phyloP scores from a whole-genome alignment of 2,329 filamentous ascomycete genomes.

The Monosporascus ibericus region DNA sequence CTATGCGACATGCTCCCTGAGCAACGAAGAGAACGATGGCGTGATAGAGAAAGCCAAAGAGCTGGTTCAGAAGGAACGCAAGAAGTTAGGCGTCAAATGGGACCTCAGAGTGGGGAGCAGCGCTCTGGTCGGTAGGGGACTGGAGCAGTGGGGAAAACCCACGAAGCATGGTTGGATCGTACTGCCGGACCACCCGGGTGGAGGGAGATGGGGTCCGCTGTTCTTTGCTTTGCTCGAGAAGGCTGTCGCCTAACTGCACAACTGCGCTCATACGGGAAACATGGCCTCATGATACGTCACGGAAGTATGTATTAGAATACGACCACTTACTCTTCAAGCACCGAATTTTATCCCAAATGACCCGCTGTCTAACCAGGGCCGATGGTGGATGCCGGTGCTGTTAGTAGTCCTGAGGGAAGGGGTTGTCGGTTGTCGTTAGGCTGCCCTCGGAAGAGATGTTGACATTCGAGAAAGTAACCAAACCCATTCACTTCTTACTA shows the following conservation, averaged over 20 bases:
- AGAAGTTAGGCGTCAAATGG: constrained; percentile 26
- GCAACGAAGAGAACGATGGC: constrained; percentile 32
- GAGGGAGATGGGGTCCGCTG: constrained; percentile 32
- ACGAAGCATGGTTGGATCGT: constrained; percentile 33
- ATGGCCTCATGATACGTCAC: no score
- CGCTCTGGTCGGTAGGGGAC: constrained; percentile 12
- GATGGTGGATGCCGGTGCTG: no score
- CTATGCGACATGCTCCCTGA: constrained; percentile 35
- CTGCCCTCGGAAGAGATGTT: no score
- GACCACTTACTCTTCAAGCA: no score
- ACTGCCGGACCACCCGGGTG: constrained; percentile 29
- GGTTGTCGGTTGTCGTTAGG: no score
- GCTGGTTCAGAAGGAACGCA: constrained; percentile 28
- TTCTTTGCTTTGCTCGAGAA: constrained; percentile 33
- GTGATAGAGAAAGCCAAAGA: constrained; percentile 29
- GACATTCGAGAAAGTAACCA: no score
- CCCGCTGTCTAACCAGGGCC: no score
- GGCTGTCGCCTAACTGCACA: constrained; percentile 11
- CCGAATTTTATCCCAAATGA: no score
- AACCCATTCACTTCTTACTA: no score
- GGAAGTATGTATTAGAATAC: no score
- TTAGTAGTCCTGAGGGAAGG: no score
- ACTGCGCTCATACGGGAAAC: no score
- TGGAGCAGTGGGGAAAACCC: constrained; percentile 20
- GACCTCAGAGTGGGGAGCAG: constrained; percentile 20